Evolutionary conservation across 177 flowering plant species (phyloP), one percentile per base, ranked within the genome.

Genomic region (Tripterygium wilfordii): DNA sequence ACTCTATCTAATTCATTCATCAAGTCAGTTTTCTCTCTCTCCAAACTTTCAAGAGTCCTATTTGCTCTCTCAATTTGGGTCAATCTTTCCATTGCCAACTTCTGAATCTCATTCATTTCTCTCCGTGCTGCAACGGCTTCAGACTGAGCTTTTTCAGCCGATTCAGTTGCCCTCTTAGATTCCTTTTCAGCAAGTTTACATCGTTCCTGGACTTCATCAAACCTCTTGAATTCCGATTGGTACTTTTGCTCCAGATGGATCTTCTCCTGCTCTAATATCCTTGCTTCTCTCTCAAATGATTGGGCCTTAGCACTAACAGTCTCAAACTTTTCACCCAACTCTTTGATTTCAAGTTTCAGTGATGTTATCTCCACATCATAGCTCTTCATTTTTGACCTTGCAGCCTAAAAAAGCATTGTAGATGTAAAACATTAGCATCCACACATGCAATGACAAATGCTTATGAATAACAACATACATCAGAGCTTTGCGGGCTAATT

Each of bases 121-220:
- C 57, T 78, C 41, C 77, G 92, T 30, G 95, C 80, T 25, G 60
- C 29, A n/a, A 45, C 88, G 14, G 91, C 85, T 53, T 87, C 96
- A 8, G 74, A 73, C 36, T 89, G 76, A 8, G 90, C 97, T 61
- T 66, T 66, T 54, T 94, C 96, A 33, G 95, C 96, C 64, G 80
- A 13, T 48, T 90, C 95, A 12, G 74, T 85, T 2, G 96, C 87
- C 48, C 75, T 68, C 56, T 74, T 79, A 9, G 94, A 88, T 59
- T 87, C 99, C 28, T 50, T 79, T 56, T 94, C 95, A 48, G 99
- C 96, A 61, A 40, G 25, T 51, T 51, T 79, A 54, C 92, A 85
- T 60, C 97, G 81, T 49, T 79, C 87, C 54, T 80, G 81, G 27
- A 76, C 68, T 59, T 89, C 97, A 48, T 70, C 95, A 60, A 90